Evolutionary conservation across 176 grass and related monocot genomes (phyloP).

Genomic region (Musa itinerans): DNA sequence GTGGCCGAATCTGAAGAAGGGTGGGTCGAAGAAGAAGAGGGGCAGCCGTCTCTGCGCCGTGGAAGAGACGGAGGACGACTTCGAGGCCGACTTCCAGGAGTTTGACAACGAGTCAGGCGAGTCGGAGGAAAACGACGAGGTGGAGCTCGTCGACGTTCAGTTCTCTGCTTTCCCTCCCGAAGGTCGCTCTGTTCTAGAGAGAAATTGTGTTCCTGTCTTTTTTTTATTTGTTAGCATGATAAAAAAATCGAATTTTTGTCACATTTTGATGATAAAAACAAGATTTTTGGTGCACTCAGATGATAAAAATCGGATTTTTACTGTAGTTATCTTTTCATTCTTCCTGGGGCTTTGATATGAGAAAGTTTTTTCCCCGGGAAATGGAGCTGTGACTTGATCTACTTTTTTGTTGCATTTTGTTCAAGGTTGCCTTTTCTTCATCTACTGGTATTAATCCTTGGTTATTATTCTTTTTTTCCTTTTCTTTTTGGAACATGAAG

Average conservation of each 20-base stretch:
- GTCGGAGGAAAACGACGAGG: constrained; percentile 4
- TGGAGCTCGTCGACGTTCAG: constrained; percentile 10
- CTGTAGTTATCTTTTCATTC: neutral
- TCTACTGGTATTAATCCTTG: no score
- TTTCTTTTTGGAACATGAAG: no score
- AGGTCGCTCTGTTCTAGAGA: neutral
- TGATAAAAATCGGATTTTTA: neutral
- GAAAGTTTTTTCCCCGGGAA: no score
- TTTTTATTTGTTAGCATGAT: neutral
- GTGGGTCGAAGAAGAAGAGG: constrained; percentile 5
- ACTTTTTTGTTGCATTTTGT: neutral
- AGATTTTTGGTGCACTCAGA: neutral
- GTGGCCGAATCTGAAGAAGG: neutral
- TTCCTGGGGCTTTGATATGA: neutral
- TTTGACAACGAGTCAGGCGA: constrained; percentile 33
- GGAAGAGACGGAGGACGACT: constrained; percentile 23
- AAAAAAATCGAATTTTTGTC: neutral
- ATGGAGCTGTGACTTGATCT: no score
- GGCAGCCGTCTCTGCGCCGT: neutral
- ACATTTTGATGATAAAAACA: neutral
- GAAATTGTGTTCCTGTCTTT: neutral
- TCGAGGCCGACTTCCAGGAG: constrained; percentile 63
- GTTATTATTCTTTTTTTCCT: no score
- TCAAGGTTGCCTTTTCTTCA: neutral
- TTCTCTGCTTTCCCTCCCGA: neutral